Evolutionary conservation across 2,329 filamentous ascomycete genomes (phyloP).

Genomic region (Aureobasidium namibiae): DNA sequence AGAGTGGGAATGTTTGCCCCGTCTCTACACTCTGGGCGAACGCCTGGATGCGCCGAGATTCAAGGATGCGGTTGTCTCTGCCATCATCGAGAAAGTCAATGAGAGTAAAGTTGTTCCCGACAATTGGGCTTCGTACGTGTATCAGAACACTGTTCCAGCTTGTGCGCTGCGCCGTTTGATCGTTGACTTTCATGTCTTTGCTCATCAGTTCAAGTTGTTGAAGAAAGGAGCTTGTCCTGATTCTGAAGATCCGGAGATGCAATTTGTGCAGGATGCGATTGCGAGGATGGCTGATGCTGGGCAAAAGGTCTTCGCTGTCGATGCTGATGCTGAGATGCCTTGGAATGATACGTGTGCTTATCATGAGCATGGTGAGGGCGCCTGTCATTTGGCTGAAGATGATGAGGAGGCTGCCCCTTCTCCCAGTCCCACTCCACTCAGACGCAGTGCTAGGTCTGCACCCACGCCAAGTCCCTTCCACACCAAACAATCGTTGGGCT

Average conservation of each 20-base stretch:
- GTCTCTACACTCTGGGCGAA: conserved; percentile 16
- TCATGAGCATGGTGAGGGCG: not conserved
- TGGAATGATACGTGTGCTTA: not conserved
- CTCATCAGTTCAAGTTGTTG: not conserved
- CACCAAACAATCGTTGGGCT: not conserved
- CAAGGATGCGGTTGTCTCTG: conserved; percentile 15
- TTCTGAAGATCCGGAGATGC: not conserved
- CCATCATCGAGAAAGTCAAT: conserved; percentile 11
- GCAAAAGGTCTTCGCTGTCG: not conserved
- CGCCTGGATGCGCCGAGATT: conserved; percentile 14
- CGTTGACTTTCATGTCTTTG: conserved; percentile 13
- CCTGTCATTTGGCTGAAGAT: not conserved
- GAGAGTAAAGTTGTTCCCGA: not conserved
- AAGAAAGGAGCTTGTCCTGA: not conserved
- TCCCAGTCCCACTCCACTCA: not conserved
- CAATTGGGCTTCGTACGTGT: not conserved
- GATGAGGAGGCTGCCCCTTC: not conserved
- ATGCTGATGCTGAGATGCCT: not conserved
- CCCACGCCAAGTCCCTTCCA: not conserved
- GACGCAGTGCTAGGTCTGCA: not conserved
- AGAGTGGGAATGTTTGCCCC: conserved; percentile 7
- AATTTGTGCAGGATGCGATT: conserved; percentile 5
- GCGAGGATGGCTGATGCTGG: not conserved
- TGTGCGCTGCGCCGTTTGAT: conserved; percentile 6
- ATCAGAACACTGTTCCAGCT: not conserved